Conservation (phyloP, 1,139 yeast species). For the Candida mesenterica region DNA sequence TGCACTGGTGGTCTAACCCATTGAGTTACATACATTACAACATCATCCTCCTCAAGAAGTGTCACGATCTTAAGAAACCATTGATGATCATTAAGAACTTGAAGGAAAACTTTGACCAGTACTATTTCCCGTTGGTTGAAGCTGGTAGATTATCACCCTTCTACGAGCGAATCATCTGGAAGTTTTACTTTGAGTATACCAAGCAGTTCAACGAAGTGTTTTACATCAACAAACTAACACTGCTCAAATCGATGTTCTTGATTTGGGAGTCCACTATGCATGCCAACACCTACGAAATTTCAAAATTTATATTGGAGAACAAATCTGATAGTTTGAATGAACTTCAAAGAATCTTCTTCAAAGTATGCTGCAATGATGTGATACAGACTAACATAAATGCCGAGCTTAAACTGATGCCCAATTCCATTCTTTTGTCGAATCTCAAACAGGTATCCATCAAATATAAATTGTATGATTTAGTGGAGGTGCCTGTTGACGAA, state of each 20-base stretch:
- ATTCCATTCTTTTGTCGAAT: slow-evolving; percentile 21
- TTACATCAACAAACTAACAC: slow-evolving; percentile 24
- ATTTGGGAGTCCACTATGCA: slow-evolving; percentile 40
- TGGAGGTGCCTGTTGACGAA: slow-evolving; percentile 14
- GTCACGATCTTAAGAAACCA: slow-evolving; percentile 33
- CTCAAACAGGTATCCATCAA: slow-evolving; percentile 34
- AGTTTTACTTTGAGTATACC: slow-evolving; percentile 38
- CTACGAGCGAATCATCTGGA: slow-evolving; percentile 45
- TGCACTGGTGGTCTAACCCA: slow-evolving; percentile 21
- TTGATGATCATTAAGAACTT: slow-evolving; percentile 31
- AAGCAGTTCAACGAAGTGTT: slow-evolving; percentile 24
- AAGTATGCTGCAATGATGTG: slow-evolving; percentile 18
- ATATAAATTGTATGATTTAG: slow-evolving; percentile 24
- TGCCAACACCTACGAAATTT: slow-evolving; percentile 14
- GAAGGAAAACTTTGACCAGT: slow-evolving; percentile 24
- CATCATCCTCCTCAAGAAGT: slow-evolving; percentile 36
- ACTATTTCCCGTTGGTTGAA: slow-evolving; percentile 30
- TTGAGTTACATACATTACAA: slow-evolving; percentile 23
- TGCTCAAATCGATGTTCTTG: slow-evolving; percentile 30
- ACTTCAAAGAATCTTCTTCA: slow-evolving; percentile 29
- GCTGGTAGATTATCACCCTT: slow-evolving; percentile 28
- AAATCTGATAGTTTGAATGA: slow-evolving; percentile 15
- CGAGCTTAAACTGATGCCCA: slow-evolving; percentile 11
- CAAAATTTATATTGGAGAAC: slow-evolving; percentile 17
- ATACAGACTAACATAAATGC: slow-evolving; percentile 15